phyloP scores from a whole-genome alignment of 1,284 basidiomycete genomes.

The Apiotrichum gracile region DNA sequence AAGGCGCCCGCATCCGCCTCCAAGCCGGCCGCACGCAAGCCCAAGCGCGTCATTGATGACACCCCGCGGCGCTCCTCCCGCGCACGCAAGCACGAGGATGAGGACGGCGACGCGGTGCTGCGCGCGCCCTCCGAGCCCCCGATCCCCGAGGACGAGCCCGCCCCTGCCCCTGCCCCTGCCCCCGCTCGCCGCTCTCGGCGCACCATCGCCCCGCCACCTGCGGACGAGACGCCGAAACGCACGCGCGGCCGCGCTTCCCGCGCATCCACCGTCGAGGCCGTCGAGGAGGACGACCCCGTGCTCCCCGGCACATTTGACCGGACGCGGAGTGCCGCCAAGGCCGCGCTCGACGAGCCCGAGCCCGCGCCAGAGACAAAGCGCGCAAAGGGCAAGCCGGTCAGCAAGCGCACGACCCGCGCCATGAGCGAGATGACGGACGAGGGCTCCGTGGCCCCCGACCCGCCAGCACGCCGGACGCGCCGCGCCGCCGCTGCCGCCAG shows the following conservation, averaged over 20 bases:
- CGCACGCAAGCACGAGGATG: neutral
- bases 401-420: conserved; percentile 10
- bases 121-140: conserved; percentile 14
- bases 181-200: conserved; percentile 3
- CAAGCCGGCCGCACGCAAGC: conserved; percentile 10
- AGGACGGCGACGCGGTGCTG: neutral
- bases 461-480: conserved; percentile 15
- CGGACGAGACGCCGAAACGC: neutral
- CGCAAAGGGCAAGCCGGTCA: conserved; percentile 3
- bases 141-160: conserved; percentile 12
- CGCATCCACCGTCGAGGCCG: conserved; percentile 7
- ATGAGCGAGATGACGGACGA: conserved; percentile 22
- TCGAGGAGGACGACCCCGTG: conserved; percentile 6
- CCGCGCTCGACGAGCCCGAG: conserved; percentile 20
- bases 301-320: conserved; percentile 6
- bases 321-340: conserved; percentile 30
- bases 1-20: conserved; percentile 13
- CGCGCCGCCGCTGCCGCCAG: conserved; percentile 20
- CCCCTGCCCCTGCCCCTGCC: neutral
- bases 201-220: neutral
- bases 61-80: conserved; percentile 11
- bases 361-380: conserved; percentile 16
- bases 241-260: conserved; percentile 3
- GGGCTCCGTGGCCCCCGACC: neutral
- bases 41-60: conserved; percentile 31